Evolutionary conservation across 2,329 filamentous ascomycete species (phyloP), one percentile per base, ranked within the genome.

Genomic region (Cladophialophora yegresii): DNA sequence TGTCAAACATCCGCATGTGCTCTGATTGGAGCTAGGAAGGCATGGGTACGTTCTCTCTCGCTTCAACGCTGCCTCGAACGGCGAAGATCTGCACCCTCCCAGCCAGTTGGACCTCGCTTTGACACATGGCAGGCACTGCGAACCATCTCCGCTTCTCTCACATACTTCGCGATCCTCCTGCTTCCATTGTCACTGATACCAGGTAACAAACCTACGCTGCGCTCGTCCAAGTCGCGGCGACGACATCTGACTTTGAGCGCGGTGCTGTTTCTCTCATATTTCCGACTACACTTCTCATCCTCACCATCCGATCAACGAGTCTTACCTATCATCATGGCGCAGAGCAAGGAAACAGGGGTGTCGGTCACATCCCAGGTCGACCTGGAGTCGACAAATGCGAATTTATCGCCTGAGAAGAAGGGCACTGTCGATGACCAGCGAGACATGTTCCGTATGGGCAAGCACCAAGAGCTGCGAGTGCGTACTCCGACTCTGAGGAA

Each of bases 401-500:
- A 69, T 51, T 26, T 73, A 59, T 62, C 68, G 45, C 54, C 58
- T 6, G 70, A 73, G 58, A 71, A 70, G 57, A 66, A 64, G 50
- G 74, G 73, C 32, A 75, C 74, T 3, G 22, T 51, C 28, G 71
- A 73, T 56, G 74, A 76, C 64, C 69, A 72, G 56, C 66, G 69
- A 33, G 74, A 76, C 58, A 76, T 75, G 74, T 71, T 71, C 67
- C 72, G 73, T 55, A 71, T 76, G 61, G 74, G 74, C 43, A 72
- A 73, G 45, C 61, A 71, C 9, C 74, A 76, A 63, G 72, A 75
- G 61, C 63, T 75, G 58, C 72, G 75, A 30, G 73, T 75, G 43
- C 63, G 62, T 59, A 23, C 60, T 30, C 6, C 28, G 22, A 23
- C 32, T 8, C 28, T 8, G 32, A 20, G 20, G n/a, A 33, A 4